These are phyloP conservation scores for Ottelia alismoides DNA, from an alignment of 106 monocot genomes.

Conservation along the genomic window DNA sequence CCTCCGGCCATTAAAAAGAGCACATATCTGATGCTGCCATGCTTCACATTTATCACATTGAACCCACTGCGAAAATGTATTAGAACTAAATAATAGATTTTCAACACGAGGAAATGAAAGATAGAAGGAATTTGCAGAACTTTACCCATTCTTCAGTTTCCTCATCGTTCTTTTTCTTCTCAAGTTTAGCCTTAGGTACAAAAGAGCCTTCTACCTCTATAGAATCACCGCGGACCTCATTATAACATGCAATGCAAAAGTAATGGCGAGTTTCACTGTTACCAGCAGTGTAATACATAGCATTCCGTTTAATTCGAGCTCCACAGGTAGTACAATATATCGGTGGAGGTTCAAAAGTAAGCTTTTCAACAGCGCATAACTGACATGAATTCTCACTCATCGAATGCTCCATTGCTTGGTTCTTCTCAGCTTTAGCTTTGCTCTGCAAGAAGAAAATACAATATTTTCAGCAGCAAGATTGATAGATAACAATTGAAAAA, in stretches of 20 bases:
- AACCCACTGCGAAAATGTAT: slow-evolving; percentile 61
- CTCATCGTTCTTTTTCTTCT: slow-evolving; percentile 92
- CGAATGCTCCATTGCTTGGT: slow-evolving; percentile 80
- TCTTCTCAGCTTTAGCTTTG: slow-evolving; percentile 96
- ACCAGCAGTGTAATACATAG: slow-evolving; percentile 75
- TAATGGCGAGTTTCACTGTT: slow-evolving; percentile 73
- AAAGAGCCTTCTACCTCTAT: slow-evolving; percentile 60
- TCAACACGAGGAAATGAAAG: background rate
- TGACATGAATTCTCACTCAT: slow-evolving; percentile 98
- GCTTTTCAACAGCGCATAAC: slow-evolving; percentile 88
- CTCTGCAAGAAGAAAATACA: slow-evolving; percentile 35
- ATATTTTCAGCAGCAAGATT: background rate
- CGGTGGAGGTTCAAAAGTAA: slow-evolving; percentile 94
- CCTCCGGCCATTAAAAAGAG: slow-evolving; percentile 89
- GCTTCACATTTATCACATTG: slow-evolving; percentile 99
- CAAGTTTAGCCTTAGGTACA: slow-evolving; percentile 56
- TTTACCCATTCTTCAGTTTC: slow-evolving; percentile 96
- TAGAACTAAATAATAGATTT: background rate
- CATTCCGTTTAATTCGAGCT: slow-evolving; percentile 95
- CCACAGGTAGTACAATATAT: slow-evolving; percentile 98
- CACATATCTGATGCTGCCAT: slow-evolving; percentile 99
- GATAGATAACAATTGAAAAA: no score
- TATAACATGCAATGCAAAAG: slow-evolving; percentile 81
- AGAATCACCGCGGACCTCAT: slow-evolving; percentile 82
- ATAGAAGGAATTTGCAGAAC: background rate